Conservation (phyloP, 352 stramenopile species). For the Pythium aquatile region DNA sequence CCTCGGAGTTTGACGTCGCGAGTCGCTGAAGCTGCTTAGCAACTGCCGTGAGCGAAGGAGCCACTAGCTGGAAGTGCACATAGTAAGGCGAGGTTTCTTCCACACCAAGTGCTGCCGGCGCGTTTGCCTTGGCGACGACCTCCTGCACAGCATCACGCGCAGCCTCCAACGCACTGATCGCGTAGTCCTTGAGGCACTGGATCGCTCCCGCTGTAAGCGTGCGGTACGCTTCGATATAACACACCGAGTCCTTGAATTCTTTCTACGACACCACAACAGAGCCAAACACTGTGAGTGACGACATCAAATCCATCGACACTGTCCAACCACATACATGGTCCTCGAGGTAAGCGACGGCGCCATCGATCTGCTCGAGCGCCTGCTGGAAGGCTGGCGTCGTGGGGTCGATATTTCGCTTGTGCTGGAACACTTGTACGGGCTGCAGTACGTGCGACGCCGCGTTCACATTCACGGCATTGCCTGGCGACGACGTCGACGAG, state of each 20-base stretch:
- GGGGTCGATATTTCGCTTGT: conserved; percentile 68
- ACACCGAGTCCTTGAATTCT: conserved; percentile 66
- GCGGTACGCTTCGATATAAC: conserved; percentile 73
- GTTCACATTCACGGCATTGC: not conserved
- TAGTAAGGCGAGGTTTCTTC: conserved; percentile 78
- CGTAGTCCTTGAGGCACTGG: conserved; percentile 70
- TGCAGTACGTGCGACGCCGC: conserved; percentile 24
- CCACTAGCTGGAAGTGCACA: conserved; percentile 73
- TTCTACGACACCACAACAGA: conserved; percentile 33
- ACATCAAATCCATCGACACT: not conserved
- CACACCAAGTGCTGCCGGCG: conserved; percentile 33
- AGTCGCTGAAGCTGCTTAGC: conserved; percentile 64
- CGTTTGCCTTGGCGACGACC: conserved; percentile 38
- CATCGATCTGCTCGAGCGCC: conserved; percentile 71
- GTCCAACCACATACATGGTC: conserved; percentile 46
- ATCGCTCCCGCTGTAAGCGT: conserved; percentile 62
- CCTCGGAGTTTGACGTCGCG: conserved; percentile 20
- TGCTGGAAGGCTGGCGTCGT: conserved; percentile 58
- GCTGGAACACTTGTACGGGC: conserved; percentile 74
- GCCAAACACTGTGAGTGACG: not conserved
- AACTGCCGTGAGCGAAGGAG: conserved; percentile 54
- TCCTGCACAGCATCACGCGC: conserved; percentile 67
- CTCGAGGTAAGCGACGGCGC: conserved; percentile 58
- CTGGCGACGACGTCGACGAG: conserved; percentile 13
- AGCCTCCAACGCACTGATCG: conserved; percentile 58